These are phyloP conservation scores for Ophiocordyceps camponoti-saundersi DNA, from an alignment of 2,329 filamentous ascomycete genomes.

Conservation along the genomic window DNA sequence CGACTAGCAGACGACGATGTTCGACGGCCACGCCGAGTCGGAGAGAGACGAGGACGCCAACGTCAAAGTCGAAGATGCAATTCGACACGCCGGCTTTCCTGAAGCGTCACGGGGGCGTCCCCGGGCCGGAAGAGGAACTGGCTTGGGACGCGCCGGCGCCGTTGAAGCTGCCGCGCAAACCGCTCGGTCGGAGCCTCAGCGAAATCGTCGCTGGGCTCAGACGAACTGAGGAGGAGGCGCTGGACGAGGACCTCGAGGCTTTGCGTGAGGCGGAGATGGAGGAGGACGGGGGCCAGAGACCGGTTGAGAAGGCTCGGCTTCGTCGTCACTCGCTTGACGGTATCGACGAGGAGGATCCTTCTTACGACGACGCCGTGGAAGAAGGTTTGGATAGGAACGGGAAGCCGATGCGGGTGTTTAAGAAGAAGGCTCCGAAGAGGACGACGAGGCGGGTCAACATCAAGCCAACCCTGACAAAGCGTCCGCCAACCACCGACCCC, in stretches of 20 bases:
- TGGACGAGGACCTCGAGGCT: conserved; percentile 60
- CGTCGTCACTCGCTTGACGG: conserved; percentile 25
- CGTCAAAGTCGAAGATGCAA: conserved; percentile 34
- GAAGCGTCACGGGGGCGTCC: conserved; percentile 24
- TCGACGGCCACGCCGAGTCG: conserved; percentile 46
- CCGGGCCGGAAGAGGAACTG: conserved; percentile 38
- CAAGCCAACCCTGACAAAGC: conserved; percentile 31
- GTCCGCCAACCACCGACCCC: conserved; percentile 19
- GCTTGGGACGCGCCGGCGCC: conserved; percentile 30
- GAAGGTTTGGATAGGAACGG: conserved; percentile 39
- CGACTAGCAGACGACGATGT: conserved; percentile 40
- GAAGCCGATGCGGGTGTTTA: conserved; percentile 46
- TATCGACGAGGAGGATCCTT: conserved; percentile 32
- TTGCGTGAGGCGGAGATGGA: conserved; percentile 52
- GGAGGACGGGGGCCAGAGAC: conserved; percentile 6
- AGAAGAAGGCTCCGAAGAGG: conserved; percentile 73
- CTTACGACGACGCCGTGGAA: conserved; percentile 44
- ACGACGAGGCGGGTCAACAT: conserved; percentile 56
- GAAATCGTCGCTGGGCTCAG: conserved; percentile 55
- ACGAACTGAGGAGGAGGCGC: conserved; percentile 49
- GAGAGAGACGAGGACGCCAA: conserved; percentile 25
- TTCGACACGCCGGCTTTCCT: conserved; percentile 60
- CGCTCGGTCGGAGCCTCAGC: conserved; percentile 53
- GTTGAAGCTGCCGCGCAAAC: conserved; percentile 37
- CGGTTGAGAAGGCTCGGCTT: conserved; percentile 14